phyloP scores from a whole-genome alignment of 176 grass and related monocot genomes.

The Musa itinerans region DNA sequence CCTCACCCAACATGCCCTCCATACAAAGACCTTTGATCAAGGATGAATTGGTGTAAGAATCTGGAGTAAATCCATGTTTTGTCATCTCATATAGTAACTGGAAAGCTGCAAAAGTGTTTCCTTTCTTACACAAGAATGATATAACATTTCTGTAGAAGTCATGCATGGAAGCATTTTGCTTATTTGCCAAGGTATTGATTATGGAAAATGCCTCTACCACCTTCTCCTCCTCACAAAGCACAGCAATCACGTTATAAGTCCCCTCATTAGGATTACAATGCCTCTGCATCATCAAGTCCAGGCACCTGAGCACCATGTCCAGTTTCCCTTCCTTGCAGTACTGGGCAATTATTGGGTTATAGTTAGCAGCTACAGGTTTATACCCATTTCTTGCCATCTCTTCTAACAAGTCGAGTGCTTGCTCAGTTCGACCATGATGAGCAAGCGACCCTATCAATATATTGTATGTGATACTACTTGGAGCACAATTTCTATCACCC shows the following conservation, averaged over 20 bases:
- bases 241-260: slow-evolving; percentile 26
- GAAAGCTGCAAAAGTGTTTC: slow-evolving; percentile 29
- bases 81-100: slow-evolving; percentile 26
- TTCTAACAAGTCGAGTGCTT: slow-evolving; percentile 26
- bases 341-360: slow-evolving; percentile 19
- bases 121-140: slow-evolving; percentile 27
- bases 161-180: slow-evolving; percentile 14
- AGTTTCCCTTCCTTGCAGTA: slow-evolving; percentile 22
- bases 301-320: slow-evolving; percentile 20
- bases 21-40: slow-evolving; percentile 25
- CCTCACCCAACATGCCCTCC: slow-evolving; percentile 26
- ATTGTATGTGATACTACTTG: slow-evolving; percentile 18
- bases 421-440: slow-evolving; percentile 14
- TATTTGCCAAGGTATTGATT: slow-evolving; percentile 6
- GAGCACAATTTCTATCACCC: slow-evolving; percentile 5
- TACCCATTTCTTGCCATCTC: slow-evolving; percentile 20
- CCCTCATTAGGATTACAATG: slow-evolving; percentile 21
- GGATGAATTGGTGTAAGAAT: slow-evolving; percentile 21
- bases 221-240: slow-evolving; percentile 25
- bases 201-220: slow-evolving; percentile 23
- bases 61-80: slow-evolving; percentile 24
- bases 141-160: slow-evolving; percentile 30
- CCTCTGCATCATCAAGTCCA: slow-evolving; percentile 16
- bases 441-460: slow-evolving; percentile 23
- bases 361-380: slow-evolving; percentile 22